Base-by-base conservation (phyloP, 83 land plant species). In the Picea abies region DNA sequence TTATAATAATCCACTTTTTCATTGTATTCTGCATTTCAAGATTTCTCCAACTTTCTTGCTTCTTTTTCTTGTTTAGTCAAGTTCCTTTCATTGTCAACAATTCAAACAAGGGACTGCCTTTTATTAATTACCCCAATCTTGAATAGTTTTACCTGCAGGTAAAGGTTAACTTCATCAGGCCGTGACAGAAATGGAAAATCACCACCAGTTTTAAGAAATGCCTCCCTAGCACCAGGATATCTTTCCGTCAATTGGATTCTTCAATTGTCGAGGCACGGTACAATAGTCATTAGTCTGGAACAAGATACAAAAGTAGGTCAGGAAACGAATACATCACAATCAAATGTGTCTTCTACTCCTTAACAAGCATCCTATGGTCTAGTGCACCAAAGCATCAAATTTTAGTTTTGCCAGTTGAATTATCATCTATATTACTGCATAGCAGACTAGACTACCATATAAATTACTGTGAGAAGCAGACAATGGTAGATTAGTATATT, bases 141-240 rank as follows among this genome's bases (percentile, higher is more conserved):
- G 76, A 23, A 77, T 39, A n/a, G 44, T 76, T 25, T 60, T 23
- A 87, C 91, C 90, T 89, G 91, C 77, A 80, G 80, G 77, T 89
- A 84, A 72, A 89, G 83, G 52, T 85, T 86, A 65, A 89, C 91
- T 71, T 89, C 91, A 67, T 84, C 91, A 3, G 91, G 84, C 14
- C 91, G 87, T 60, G 91, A 89, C 32, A 89, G 89, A 82, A 89
- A 89, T 35, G 91, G 91, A 41, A 89, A 89, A 82, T 89, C 86
- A 20, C 91, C 91, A 35, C 91, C 91, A n/a, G 87, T 78, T 66
- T 89, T 89, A 23, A 89, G 87, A 61, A 82, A 69, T 72, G 90
- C 91, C 49, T 82, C 60, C 32, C 89, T 82, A n/a, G 91, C 90
- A 79, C 82, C 87, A 79, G 90, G 84, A 87, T 89, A 89, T 60